phyloP scores from a whole-genome alignment of 2,329 filamentous ascomycete species.

The Tolypocladium inflatum region DNA sequence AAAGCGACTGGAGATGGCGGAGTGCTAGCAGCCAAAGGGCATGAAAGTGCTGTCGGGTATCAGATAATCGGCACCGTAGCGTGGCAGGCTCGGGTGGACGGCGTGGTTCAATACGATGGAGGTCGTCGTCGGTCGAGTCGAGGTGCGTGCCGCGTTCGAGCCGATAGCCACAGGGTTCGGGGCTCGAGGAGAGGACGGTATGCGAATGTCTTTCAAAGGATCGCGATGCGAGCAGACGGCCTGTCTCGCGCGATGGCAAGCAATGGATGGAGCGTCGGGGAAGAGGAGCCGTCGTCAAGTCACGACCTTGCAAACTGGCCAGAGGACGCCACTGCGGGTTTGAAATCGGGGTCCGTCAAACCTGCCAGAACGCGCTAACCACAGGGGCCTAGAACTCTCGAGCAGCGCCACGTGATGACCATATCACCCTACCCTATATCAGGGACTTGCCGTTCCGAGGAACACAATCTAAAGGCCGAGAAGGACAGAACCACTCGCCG shows the following conservation, averaged over 20 bases:
- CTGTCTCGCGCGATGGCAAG: not conserved
- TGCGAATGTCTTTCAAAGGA: not conserved
- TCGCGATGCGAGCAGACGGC: not conserved
- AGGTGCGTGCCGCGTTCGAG: not conserved
- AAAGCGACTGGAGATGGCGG: not conserved
- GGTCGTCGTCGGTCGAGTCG: not conserved
- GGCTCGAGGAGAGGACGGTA: not conserved
- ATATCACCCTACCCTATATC: not conserved
- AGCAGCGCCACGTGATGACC: not conserved
- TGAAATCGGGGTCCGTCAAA: not conserved
- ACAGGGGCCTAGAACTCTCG: not conserved
- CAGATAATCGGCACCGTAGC: not conserved
- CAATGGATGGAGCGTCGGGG: not conserved
- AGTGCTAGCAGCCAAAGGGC: not conserved
- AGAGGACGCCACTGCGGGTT: not conserved
- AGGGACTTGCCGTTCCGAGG: not conserved
- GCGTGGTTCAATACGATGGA: not conserved
- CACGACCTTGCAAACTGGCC: not conserved
- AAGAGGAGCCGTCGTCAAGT: not conserved
- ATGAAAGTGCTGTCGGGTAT: not conserved
- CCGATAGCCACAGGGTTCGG: not conserved
- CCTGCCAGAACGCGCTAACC: not conserved
- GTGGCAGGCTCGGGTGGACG: not conserved
- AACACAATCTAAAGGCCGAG: too few species aligned
- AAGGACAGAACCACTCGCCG: too few species aligned